These are phyloP conservation scores for Petunia secreta DNA, from an alignment of 257 asterid genomes.

Conservation along the genomic window DNA sequence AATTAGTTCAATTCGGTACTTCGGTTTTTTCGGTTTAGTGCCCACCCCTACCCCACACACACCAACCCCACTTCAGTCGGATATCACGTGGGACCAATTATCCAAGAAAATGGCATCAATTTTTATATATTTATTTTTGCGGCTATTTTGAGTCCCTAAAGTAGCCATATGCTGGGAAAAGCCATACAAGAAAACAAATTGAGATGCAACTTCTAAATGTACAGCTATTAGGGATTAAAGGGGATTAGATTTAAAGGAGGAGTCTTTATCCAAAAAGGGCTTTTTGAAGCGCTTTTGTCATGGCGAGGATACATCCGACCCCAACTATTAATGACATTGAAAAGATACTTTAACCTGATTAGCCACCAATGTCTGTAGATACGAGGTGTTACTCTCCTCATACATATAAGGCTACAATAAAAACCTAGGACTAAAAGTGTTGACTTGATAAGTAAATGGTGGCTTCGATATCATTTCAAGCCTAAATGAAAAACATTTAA, in stretches of 20 bases:
- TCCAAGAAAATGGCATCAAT: not conserved
- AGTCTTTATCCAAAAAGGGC: too few species aligned
- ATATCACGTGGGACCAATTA: constrained; percentile 1
- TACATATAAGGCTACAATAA: not conserved
- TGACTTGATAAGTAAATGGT: not conserved
- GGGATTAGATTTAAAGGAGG: too few species aligned
- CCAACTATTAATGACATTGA: not conserved
- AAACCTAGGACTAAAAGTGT: constrained; percentile 8
- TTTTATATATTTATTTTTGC: not conserved
- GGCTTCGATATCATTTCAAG: not conserved
- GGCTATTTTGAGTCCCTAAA: constrained; percentile 10
- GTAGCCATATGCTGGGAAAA: not conserved
- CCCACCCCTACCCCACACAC: too few species aligned
- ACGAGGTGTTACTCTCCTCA: not conserved
- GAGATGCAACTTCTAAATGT: not conserved
- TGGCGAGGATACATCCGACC: not conserved
- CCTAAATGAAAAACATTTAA: not conserved
- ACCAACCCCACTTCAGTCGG: too few species aligned
- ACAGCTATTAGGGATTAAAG: not conserved
- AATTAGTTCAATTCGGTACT: too few species aligned
- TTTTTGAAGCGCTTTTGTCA: too few species aligned
- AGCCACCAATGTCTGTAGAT: constrained; percentile 8
- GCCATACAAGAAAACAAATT: not conserved
- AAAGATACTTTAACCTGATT: not conserved
- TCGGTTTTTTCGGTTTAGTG: too few species aligned